phyloP scores from a whole-genome alignment of 148 eudicot genomes.

The Drosera capensis region DNA sequence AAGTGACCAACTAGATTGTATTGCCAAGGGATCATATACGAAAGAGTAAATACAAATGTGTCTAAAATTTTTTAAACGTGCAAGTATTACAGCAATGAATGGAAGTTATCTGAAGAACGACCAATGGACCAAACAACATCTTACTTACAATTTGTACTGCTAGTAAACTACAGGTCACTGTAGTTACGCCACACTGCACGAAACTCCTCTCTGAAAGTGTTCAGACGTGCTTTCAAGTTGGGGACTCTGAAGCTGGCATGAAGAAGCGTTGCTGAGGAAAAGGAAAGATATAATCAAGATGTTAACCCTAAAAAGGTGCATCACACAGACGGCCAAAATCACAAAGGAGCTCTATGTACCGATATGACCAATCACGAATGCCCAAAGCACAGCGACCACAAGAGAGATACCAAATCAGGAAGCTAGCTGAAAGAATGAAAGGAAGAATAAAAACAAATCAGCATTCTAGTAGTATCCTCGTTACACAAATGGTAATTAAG shows the following conservation, averaged over 20 bases:
- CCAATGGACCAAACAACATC: too few species aligned
- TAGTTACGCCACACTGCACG: conserved; percentile 98
- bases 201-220: conserved; percentile 93
- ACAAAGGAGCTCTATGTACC: conserved; percentile 26
- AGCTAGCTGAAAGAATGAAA: conserved; percentile 45
- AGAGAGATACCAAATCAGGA: conserved; percentile 71
- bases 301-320: background rate
- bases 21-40: too few species aligned
- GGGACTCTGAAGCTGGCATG: conserved; percentile 95
- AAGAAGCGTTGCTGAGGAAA: conserved; percentile 50
- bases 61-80: too few species aligned
- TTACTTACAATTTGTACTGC: conserved; percentile 4
- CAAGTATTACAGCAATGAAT: too few species aligned
- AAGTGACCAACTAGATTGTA: too few species aligned
- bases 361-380: conserved; percentile 47
- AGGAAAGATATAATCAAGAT: background rate
- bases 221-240: conserved; percentile 84
- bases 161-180: conserved; percentile 51
- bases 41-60: too few species aligned
- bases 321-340: background rate
- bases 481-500: background rate
- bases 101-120: too few species aligned
- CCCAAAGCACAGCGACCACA: conserved; percentile 73
- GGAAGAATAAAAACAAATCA: conserved; percentile 2
- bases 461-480: background rate